Percentiles rank a stretch among this genome's conserved stretches.
These are phyloP conservation scores for Penicillium macrosclerotiorum DNA, from an alignment of 495 filamentous ascomycete genomes.

Conservation along the genomic window DNA sequence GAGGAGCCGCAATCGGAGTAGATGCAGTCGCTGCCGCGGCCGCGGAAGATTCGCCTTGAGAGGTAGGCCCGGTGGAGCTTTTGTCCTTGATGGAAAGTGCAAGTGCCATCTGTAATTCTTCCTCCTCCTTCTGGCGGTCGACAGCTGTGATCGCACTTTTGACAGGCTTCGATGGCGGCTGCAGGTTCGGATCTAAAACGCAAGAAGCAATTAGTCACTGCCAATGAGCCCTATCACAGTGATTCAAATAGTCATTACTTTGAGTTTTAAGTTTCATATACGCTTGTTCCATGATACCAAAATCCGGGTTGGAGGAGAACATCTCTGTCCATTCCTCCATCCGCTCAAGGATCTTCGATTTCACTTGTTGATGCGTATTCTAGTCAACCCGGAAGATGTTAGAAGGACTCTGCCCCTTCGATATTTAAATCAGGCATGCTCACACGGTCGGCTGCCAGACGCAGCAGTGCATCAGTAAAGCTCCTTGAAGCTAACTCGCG, in stretches of 20 bases:
- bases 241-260: constrained; percentile 37
- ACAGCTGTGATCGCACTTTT: constrained; percentile 87
- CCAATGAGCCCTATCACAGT: not conserved
- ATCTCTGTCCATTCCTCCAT: constrained; percentile 96
- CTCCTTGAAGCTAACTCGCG: constrained; percentile 89
- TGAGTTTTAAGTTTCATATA: constrained; percentile 82
- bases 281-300: constrained; percentile 97
- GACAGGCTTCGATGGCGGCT: constrained; percentile 86
- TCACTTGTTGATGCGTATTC: constrained; percentile 95
- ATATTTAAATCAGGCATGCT: constrained; percentile 11
- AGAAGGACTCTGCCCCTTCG: too few relatives aligned
- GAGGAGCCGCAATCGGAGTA: constrained; percentile 36
- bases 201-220: constrained; percentile 3
- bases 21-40: constrained; percentile 25
- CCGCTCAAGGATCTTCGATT: constrained; percentile 92
- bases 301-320: constrained; percentile 85
- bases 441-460: constrained; percentile 83
- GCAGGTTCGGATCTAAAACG: constrained; percentile 89
- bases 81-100: constrained; percentile 89
- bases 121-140: constrained; percentile 94
- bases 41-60: constrained; percentile 27
- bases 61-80: constrained; percentile 15
- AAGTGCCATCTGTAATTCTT: constrained; percentile 94
- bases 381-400: too few relatives aligned
- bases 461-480: constrained; percentile 91